A percentile compares a stretch with the other conserved stretches of the same genome.
phyloP scores from a whole-genome alignment of 805 yeast species.

The Wickerhamiella occidentalis region DNA sequence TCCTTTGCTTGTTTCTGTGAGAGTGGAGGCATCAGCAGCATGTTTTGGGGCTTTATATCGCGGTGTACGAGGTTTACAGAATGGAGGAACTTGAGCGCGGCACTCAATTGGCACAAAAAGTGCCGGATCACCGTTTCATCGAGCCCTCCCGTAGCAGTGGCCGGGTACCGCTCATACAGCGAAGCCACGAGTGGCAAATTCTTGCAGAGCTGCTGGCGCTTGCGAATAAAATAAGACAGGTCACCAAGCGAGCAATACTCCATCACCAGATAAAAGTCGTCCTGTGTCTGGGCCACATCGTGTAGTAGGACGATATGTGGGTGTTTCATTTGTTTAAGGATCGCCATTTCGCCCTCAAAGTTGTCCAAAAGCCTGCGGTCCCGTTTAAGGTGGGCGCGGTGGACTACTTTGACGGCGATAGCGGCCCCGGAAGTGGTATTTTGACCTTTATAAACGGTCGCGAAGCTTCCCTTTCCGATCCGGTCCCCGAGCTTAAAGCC shows the following conservation, averaged over 20 bases:
- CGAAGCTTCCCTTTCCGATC: conserved; percentile 93
- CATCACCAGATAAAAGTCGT: conserved; percentile 83
- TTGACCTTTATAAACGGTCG: conserved; percentile 82
- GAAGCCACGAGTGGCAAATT: conserved; percentile 71
- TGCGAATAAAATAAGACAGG: conserved; percentile 72
- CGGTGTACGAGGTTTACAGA: conserved; percentile 80
- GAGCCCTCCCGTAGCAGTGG: conserved; percentile 67
- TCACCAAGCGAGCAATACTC: conserved; percentile 96
- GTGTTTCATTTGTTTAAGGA: conserved; percentile 74
- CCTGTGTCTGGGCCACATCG: conserved; percentile 64
- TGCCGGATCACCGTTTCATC: conserved; percentile 69
- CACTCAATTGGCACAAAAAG: conserved; percentile 73
- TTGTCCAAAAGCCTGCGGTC: conserved; percentile 82
- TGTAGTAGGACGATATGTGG: conserved; percentile 83
- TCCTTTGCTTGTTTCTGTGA: conserved; percentile 49
- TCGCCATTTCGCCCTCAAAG: conserved; percentile 83
- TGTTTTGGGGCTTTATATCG: conserved; percentile 89
- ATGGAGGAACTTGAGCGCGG: conserved; percentile 73
- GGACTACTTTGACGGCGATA: conserved; percentile 84
- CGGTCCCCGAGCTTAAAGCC: conserved; percentile 41
- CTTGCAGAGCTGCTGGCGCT: conserved; percentile 54
- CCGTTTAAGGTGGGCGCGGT: conserved; percentile 49
- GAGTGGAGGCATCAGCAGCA: conserved; percentile 68
- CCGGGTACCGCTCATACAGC: conserved; percentile 69
- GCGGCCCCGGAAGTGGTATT: conserved; percentile 36